These are phyloP conservation scores for Mucor ambiguus DNA, from an alignment of 371 early-diverging fungal species.

Conservation along the genomic window DNA sequence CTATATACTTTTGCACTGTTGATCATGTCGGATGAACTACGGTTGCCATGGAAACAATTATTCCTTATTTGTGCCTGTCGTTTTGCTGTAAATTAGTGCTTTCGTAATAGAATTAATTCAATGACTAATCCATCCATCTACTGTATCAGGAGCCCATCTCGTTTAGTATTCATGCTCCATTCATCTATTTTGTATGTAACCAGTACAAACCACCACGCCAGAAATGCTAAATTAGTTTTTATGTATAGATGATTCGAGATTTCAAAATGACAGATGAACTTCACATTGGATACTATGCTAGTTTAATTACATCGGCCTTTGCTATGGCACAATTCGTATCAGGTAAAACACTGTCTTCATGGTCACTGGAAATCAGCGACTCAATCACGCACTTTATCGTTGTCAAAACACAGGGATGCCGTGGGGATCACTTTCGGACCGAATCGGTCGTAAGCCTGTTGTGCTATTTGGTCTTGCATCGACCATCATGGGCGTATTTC, in stretches of 20 bases:
- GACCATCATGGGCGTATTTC: constrained; percentile 60
- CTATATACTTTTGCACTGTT: not conserved
- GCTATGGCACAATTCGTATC: constrained; percentile 63
- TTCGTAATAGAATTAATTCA: not conserved
- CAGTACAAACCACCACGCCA: constrained; percentile 17
- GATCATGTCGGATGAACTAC: constrained; percentile 17
- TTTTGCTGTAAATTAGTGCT: constrained; percentile 34
- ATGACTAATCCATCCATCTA: not conserved
- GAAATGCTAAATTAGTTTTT: not conserved
- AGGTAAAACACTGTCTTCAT: constrained; percentile 23
- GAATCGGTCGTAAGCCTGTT: constrained; percentile 72
- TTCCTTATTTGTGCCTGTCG: constrained; percentile 55
- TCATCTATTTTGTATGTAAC: constrained; percentile 50
- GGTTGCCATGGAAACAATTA: constrained; percentile 59
- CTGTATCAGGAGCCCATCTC: constrained; percentile 65
- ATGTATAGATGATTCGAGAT: constrained; percentile 60
- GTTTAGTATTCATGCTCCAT: constrained; percentile 57
- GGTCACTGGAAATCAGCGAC: not conserved
- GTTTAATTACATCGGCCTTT: constrained; percentile 64
- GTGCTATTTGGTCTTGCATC: constrained; percentile 79
- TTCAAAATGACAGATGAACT: constrained; percentile 59
- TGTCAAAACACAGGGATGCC: constrained; percentile 31
- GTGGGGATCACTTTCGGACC: constrained; percentile 72
- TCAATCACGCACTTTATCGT: not conserved
- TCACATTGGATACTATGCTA: constrained; percentile 66